Percentiles rank a stretch among this genome's conserved stretches.
Conservation (phyloP, 768 basidiomycete species). For the Lactarius quietus region DNA sequence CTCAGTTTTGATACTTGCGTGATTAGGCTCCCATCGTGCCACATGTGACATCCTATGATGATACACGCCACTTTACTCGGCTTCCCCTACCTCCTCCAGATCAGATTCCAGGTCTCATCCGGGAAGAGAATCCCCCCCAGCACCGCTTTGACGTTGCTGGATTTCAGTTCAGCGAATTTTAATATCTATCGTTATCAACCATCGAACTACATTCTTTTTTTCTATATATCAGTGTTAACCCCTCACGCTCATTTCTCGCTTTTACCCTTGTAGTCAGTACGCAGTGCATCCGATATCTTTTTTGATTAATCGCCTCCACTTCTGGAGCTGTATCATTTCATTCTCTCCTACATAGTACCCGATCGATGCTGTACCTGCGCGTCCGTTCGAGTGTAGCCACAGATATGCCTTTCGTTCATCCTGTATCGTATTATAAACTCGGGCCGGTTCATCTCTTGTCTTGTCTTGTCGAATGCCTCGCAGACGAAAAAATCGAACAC, state of each 20-base stretch:
- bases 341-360: slow-evolving; percentile 17
- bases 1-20: not conserved
- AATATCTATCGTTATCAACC: slow-evolving; percentile 28
- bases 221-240: slow-evolving; percentile 3
- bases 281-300: slow-evolving; percentile 8
- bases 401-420: not conserved
- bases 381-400: slow-evolving; percentile 18
- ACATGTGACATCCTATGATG: slow-evolving; percentile 71
- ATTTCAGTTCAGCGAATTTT: slow-evolving; percentile 77
- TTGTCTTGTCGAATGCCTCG: slow-evolving; percentile 56
- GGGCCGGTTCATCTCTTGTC: not conserved
- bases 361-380: slow-evolving; percentile 16
- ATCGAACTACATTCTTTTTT: not conserved
- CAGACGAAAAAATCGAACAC: slow-evolving; percentile 76
- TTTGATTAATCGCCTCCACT: slow-evolving; percentile 16
- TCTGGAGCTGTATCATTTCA: slow-evolving; percentile 22
- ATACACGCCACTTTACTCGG: slow-evolving; percentile 83
- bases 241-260: not conserved
- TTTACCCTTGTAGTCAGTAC: not conserved
- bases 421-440: slow-evolving; percentile 16
- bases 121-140: slow-evolving; percentile 41
- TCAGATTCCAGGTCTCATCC: slow-evolving; percentile 75
- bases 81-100: slow-evolving; percentile 71
- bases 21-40: slow-evolving; percentile 82
- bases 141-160: slow-evolving; percentile 64